Base-by-base conservation (phyloP, 345 rosid species). In the Brassica cretica region DNA sequence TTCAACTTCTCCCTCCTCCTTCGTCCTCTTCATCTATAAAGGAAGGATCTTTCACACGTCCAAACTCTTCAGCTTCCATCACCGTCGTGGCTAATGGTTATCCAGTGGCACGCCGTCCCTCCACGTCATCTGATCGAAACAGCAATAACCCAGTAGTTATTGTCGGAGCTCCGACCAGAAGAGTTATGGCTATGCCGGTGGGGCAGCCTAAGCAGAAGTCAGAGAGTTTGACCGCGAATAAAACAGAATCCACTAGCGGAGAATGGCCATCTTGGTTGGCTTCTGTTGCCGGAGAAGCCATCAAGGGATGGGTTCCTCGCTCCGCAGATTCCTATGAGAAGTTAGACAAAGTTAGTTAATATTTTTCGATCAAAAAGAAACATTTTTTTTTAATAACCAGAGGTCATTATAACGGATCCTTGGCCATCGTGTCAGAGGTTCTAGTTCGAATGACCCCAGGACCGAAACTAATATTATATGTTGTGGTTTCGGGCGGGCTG, bases 231-330 rank as follows among this genome's bases (percentile, higher is more conserved):
- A 24, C 12, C 7, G 46, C 5, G 0, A 30, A 70, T 14, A 75
- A 80, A 65, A 33, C 80, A 0, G 72, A 75, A 19, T 19, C 19
- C 24, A 15, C 44, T 1, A 33, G 1, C 25, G 72, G 67, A 41
- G 83, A 75, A 69, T 80, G 83, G 83, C 83, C 83, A 0, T 75
- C 83, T 64, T 80, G 83, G 83, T 41, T 80, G 21, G 64, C 83
- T 55, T 80, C 83, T 58, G 83, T 79, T 12, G 82, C 82, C 0
- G 82, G 79, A 16, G 82, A 79, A 37, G 82, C 82, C 21, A 79
- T 79, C n/a, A 70, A 80, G 66, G 83, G 83, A 75, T 80, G 83
- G 83, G 24, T 15, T 53, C 83, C 83, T 30, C 83, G 83, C 29
- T 69, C 72, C 0, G 83, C 83, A 14, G 79, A 80, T 5, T 80